Base-by-base conservation (phyloP, 2,329 filamentous ascomycete species). In the Calonectria pseudoturangicola region DNA sequence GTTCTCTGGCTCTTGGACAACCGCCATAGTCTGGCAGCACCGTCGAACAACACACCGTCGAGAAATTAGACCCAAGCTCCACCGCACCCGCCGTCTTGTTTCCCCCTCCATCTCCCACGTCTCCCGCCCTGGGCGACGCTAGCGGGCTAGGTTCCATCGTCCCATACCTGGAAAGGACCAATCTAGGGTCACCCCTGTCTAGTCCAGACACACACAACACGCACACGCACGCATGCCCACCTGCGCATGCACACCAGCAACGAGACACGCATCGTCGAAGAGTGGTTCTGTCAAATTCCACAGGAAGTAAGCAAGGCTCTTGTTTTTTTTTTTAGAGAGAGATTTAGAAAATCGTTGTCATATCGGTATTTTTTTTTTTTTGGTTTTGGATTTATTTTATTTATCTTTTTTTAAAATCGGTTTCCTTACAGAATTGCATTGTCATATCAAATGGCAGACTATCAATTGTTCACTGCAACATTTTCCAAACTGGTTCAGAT, bases 161-260 rank as follows among this genome's bases (percentile, higher is more conserved):
- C 51, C 60, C 71, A 77, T 73, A 73, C 75, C 74, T 77, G 75
- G 71, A 66, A 64, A 71, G 72, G 72, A 68, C 70, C 74, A 75
- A 78, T 76, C 79, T 71, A 73, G 79, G 80, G 76, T 76, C 4
- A 71, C 70, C 81, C 80, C 69, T 79, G 80, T 79, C 78, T 76
- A 76, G 75, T 51, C 71, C 74, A 54, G 66, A 72, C 75, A 73
- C 70, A 77, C 73, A 79, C 67, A 58, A 60, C 70, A 63, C 67
- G 64, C 63, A 72, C 70, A 64, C 47, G 43, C 54, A 67, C 36
- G 39, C 70, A 67, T 56, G 50, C 51, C 43, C 12, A 71, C 64
- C 48, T 48, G 45, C 45, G 36, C 64, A 51, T 27, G 58, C 36
- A 41, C 41, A 47, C 66, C 56, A 68, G 43, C 66, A 62, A 39